Evolutionary conservation across 257 asterid species (phyloP), one percentile per base, ranked within the genome.

Genomic region (Cordia subcordata): DNA sequence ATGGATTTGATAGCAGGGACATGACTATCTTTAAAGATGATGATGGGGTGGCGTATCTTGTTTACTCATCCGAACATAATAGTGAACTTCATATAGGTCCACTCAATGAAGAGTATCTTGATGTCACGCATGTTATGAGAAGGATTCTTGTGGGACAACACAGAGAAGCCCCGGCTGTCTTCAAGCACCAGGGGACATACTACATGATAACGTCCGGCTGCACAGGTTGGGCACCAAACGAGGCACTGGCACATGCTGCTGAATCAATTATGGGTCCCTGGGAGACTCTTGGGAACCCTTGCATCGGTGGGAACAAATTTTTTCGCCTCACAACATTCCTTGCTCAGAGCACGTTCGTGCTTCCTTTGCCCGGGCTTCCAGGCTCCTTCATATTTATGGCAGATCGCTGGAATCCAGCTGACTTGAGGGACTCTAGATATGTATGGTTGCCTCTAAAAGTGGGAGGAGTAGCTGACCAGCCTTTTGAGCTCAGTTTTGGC

Each of bases 171-270:
- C 99, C 99, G 0, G 94, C 97, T n/a, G 53, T 93, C 50, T 93
- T 90, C 72, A 93, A 89, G 79, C 79, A 90, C 55, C 65, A 68
- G 23, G 94, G 90, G 15, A 90, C 85, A 1, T 93, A 93, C 47
- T 93, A 93, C 84, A 90, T 93, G 99, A 79, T 93, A 76, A 93
- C 97, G 22, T 93, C 99, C 0, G 97, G 99, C 0, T 93, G 99
- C 66, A 86, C 94, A 0, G 95, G 99, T 35, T 93, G 99, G 99
- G 95, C 94, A 19, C 97, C 99, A 32, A 93, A 93, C 11, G 84
- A 82, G 80, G 99, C 99, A 5, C 74, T 80, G 18, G 94, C 85
- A 5, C 97, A 93, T 35, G 96, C 94, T n/a, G 81, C 99, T 8
- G 96, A 85, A 46, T 85, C 97, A 13, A 64, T 93, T 15, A 83